phyloP scores from a whole-genome alignment of 805 yeast genomes.

The Hanseniaspora guilliermondii region DNA sequence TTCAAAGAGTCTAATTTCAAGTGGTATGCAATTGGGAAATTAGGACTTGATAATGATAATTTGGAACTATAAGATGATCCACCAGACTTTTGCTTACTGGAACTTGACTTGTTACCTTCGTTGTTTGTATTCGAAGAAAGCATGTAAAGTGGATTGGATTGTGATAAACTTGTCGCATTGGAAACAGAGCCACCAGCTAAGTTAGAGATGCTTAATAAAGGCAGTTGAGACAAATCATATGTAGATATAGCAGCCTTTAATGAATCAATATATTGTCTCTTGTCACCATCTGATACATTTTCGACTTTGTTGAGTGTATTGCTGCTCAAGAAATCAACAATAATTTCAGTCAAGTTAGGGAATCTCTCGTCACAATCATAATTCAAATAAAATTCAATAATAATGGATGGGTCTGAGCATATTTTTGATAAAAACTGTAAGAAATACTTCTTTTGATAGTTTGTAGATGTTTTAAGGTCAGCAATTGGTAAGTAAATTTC shows the following conservation, averaged over 20 bases:
- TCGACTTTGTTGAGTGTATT: slow-evolving; percentile 60
- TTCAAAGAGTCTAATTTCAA: slow-evolving; percentile 70
- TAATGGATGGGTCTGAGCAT: slow-evolving; percentile 76
- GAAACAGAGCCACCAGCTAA: slow-evolving; percentile 27
- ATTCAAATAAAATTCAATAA: slow-evolving; percentile 85
- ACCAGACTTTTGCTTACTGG: neutral
- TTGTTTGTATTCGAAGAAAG: slow-evolving; percentile 18
- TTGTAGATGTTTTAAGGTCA: slow-evolving; percentile 79
- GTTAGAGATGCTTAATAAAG: slow-evolving; percentile 61
- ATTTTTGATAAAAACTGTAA: slow-evolving; percentile 68
- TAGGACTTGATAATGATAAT: slow-evolving; percentile 17
- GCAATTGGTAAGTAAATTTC: slow-evolving; percentile 91
- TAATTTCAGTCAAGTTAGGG: slow-evolving; percentile 75
- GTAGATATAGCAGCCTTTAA: slow-evolving; percentile 50
- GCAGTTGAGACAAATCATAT: slow-evolving; percentile 60
- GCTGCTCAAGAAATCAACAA: slow-evolving; percentile 61
- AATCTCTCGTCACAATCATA: slow-evolving; percentile 80
- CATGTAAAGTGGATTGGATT: slow-evolving; percentile 16
- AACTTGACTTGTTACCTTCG: slow-evolving; percentile 13
- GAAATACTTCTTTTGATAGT: slow-evolving; percentile 85
- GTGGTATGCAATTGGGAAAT: slow-evolving; percentile 68
- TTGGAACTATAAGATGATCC: neutral
- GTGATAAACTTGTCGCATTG: slow-evolving; percentile 19
- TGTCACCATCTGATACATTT: slow-evolving; percentile 51
- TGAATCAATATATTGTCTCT: slow-evolving; percentile 41